phyloP scores from a whole-genome alignment of 116 monocot species.

The Dioscorea cayenensis region DNA sequence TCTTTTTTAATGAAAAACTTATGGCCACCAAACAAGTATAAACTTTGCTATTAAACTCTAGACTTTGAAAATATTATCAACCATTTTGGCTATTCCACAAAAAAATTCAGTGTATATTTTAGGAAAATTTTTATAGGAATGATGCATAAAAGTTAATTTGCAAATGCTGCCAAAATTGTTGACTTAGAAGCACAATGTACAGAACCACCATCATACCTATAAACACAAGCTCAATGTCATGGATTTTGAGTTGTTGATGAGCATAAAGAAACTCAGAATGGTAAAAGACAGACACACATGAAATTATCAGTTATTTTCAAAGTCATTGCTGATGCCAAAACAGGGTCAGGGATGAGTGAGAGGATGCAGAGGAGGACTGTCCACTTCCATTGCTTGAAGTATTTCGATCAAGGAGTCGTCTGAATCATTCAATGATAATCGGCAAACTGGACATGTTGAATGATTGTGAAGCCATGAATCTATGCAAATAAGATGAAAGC shows the following conservation, averaged over 20 bases:
- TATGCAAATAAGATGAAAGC: conserved; percentile 67
- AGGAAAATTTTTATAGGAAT: no score
- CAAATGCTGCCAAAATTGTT: neutral
- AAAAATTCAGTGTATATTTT: no score
- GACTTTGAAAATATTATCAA: no score
- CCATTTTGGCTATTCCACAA: no score
- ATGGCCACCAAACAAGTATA: no score
- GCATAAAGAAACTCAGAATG: neutral
- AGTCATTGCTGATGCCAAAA: conserved; percentile 8
- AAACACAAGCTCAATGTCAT: no score
- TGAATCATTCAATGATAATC: conserved; percentile 38
- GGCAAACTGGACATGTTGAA: conserved; percentile 69
- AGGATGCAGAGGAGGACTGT: conserved; percentile 5
- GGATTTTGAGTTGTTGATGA: no score
- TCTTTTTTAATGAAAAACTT: no score
- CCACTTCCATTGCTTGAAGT: neutral
- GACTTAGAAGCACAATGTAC: neutral
- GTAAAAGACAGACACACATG: conserved; percentile 10
- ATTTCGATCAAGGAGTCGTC: conserved; percentile 7
- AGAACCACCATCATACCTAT: no score
- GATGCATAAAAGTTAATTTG: neutral
- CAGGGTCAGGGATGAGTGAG: conserved; percentile 12
- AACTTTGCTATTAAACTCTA: no score
- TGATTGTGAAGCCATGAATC: conserved; percentile 70
- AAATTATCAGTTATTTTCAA: conserved; percentile 9